Conservation (phyloP, 768 basidiomycete genomes). For the Cystobasidium ongulense region DNA sequence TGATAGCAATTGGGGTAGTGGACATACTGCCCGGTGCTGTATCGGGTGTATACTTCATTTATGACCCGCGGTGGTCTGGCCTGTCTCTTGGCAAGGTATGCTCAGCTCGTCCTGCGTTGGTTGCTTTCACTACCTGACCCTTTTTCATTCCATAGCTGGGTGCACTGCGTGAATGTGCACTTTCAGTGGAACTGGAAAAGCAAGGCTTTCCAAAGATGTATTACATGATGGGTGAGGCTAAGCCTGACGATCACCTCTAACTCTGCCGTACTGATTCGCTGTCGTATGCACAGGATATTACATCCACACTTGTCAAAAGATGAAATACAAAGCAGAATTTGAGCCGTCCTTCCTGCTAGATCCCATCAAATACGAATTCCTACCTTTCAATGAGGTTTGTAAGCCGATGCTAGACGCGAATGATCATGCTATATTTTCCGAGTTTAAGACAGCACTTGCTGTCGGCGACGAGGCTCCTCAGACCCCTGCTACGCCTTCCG, state of each 20-base stretch:
- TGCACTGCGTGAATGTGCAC: constrained; percentile 68
- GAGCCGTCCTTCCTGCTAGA: constrained; percentile 77
- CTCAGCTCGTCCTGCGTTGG: no score
- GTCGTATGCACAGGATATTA: constrained; percentile 62
- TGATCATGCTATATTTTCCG: constrained; percentile 63
- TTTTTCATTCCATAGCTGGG: constrained; percentile 55
- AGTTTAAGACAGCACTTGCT: neutral
- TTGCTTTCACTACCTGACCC: neutral
- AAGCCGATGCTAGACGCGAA: constrained; percentile 57
- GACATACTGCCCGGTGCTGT: constrained; percentile 83
- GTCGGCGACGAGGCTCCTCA: neutral
- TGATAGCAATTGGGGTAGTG: constrained; percentile 77
- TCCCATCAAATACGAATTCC: constrained; percentile 73
- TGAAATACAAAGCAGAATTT: constrained; percentile 94
- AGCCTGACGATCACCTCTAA: neutral
- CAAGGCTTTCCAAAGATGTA: constrained; percentile 62
- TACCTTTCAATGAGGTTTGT: constrained; percentile 56
- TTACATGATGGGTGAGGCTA: constrained; percentile 72
- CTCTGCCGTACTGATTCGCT: neutral
- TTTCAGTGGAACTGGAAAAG: constrained; percentile 65
- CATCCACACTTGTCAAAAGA: constrained; percentile 83
- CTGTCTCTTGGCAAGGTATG: constrained; percentile 70
- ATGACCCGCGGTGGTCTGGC: constrained; percentile 61
- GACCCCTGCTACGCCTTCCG: neutral
- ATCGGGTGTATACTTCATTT: constrained; percentile 80